Base-by-base conservation (phyloP, 192 early-diverging fungal genomes). In the Backusella tarrabulga region DNA sequence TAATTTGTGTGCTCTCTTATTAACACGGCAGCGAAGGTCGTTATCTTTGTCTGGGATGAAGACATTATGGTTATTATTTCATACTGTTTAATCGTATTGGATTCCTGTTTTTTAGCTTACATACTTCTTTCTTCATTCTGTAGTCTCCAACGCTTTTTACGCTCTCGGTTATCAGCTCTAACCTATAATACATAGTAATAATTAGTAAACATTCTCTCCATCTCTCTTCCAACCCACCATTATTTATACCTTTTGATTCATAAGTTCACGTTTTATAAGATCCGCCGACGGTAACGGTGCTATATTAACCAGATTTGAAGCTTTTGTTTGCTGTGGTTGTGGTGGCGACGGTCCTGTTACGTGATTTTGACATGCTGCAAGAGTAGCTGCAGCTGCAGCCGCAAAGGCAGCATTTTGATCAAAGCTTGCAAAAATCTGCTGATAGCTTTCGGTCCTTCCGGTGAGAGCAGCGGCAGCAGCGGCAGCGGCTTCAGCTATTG, bases 1-100 rank as follows among this genome's bases (percentile, higher is more conserved):
- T 12, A 92, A 56, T 77, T 90, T 87, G 78, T 85, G 89, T 2
- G 91, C 91, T 0, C 91, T 84, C 80, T 91, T 92, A 76, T 90
- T 92, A 68, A 92, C 91, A 23, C 91, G 86, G 76, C 91, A 92
- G 3, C 91, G 83, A 7, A 92, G 76, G 77, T 92, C 91, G 79
- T 92, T 92, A 79, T 92, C 91, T 79, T 92, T 92, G 77, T 92
- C 86, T 87, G 9, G 19, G n/a, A 40, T 15, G 26, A 17, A 34
- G 17, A 26, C 23, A 29, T 32, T 32, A 32, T 0, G 32, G 12
- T 74, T 15, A 42, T 34, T 38, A 15, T 40, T 63, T 26, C 19
- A 8, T 32, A 12, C 11, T 19, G 21, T 6, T 35, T 19, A 67
- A 32, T 12, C 12, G 5, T 36, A 5, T n/a, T 36, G 12, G 32